Conservation (phyloP, 1,139 yeast species). For the Suhomyces chickasaworum region DNA sequence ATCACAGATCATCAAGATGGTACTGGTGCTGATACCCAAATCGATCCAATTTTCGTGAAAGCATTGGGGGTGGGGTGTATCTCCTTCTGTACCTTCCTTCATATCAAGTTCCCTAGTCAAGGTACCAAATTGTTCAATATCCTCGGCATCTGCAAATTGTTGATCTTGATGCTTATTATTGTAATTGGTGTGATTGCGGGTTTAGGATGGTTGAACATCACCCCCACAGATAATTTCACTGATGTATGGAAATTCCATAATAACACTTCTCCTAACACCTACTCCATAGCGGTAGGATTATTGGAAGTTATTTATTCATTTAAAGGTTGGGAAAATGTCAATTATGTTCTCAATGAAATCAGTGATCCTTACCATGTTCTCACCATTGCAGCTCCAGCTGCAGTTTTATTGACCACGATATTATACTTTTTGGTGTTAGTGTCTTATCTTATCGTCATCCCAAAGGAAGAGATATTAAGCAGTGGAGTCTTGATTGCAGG, state of each 20-base stretch:
- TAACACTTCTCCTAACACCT: conserved; percentile 23
- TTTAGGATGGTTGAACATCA: conserved; percentile 30
- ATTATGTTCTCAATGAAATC: conserved; percentile 45
- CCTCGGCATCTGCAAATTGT: conserved; percentile 45
- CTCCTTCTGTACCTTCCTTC: conserved; percentile 43
- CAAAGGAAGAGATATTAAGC: conserved; percentile 56
- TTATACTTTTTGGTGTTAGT: conserved; percentile 70
- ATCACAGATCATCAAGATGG: conserved; percentile 26
- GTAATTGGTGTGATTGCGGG: conserved; percentile 36
- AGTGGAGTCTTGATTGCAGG: conserved; percentile 78
- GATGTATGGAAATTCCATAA: conserved; percentile 31
- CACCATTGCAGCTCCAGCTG: conserved; percentile 71
- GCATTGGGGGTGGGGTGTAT: conserved; percentile 49
- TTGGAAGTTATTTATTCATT: conserved; percentile 44
- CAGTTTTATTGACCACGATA: conserved; percentile 59
- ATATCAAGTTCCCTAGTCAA: conserved; percentile 39
- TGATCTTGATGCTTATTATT: conserved; percentile 44
- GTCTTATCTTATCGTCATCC: conserved; percentile 77
- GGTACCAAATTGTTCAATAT: conserved; percentile 48
- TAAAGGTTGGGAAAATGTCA: conserved; percentile 51
- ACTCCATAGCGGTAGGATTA: conserved; percentile 44
- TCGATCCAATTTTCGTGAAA: conserved; percentile 28
- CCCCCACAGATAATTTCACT: conserved; percentile 28
- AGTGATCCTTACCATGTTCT: conserved; percentile 65
- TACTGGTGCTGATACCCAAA: conserved; percentile 18